Base-by-base conservation (phyloP, 345 rosid species). In the Sonneratia caseolaris region DNA sequence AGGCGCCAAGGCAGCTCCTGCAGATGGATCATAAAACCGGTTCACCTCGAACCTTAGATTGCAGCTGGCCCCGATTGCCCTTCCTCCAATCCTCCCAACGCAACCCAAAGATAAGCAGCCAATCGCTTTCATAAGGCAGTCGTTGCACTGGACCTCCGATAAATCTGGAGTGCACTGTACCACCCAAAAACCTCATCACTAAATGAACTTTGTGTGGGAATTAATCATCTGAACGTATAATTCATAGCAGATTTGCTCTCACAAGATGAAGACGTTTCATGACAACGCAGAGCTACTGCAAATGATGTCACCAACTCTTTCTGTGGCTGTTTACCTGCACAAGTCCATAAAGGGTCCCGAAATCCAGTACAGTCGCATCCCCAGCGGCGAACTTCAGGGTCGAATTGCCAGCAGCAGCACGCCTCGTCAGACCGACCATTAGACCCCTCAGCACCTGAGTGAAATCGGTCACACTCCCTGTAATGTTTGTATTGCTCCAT, bases 81-180 rank as follows among this genome's bases (percentile, higher is more conserved):
- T 36, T 14, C 65, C 45, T 22, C 72, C 72, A 1, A 0, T 0
- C 37, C 13, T 53, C 16, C 61, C 47, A 35, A 35, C 0, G 24
- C 72, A 70, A n/a, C 18, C 14, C 19, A 24, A 37, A 36, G 1
- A 27, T 27, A 27, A 27, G 32, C 9, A 1, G 15, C 0, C 0
- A 8, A 55, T 2, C 8, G 37, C 12, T 0, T 0, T 0, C 4
- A 7, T 14, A 24, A 70, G 38, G 36, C 72, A 70, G 1, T 10
- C 3, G 0, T 5, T 0, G 66, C 72, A 70, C 9, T 70, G 48
- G 40, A 0, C 32, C 48, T 3, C 64, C 62, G 5, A 35, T 9
- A 70, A 4, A 47, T 70, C 72, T 37, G 64, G 62, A 37, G 72
- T 70, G 14, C 72, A 70, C 48, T 70, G 64, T 62, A 55, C 36